A percentile compares a stretch with the other conserved stretches of the same genome.
Evolutionary conservation across 345 rosid genomes (phyloP).

Genomic region (Gynandropsis gynandra): DNA sequence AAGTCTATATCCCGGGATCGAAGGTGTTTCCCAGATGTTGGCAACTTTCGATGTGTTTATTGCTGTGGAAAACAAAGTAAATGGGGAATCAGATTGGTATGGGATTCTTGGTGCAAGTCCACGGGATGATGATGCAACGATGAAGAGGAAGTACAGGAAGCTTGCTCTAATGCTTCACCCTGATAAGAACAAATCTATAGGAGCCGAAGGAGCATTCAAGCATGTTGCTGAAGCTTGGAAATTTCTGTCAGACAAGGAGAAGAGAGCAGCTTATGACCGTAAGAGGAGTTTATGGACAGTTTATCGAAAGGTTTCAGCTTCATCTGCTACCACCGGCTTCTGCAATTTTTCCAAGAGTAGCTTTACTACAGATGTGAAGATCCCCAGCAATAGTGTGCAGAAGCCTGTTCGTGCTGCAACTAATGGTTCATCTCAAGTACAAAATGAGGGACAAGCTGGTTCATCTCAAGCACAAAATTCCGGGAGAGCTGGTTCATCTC

Average conservation of each 20-base stretch:
- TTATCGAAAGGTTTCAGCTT: constrained; percentile 35
- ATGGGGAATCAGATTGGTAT: constrained; percentile 51
- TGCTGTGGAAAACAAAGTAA: constrained; percentile 40
- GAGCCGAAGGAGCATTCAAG: constrained; percentile 72
- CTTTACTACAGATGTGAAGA: constrained; percentile 26
- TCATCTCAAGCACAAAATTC: constrained; percentile 9
- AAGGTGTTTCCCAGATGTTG: constrained; percentile 50
- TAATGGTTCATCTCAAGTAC: neutral
- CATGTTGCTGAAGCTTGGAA: constrained; percentile 62
- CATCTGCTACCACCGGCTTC: constrained; percentile 38
- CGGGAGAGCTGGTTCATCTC: constrained; percentile 10
- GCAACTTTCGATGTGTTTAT: constrained; percentile 44
- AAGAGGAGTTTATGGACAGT: constrained; percentile 30
- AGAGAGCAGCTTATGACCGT: constrained; percentile 51
- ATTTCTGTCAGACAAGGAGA: constrained; percentile 55
- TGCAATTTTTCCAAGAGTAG: constrained; percentile 32
- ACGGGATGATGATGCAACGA: constrained; percentile 42
- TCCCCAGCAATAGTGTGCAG: constrained; percentile 25
- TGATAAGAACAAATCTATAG: constrained; percentile 53
- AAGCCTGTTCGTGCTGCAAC: constrained; percentile 16
- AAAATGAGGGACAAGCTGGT: constrained; percentile 7
- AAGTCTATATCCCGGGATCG: constrained; percentile 48
- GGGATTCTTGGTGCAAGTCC: constrained; percentile 47
- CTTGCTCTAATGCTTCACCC: constrained; percentile 64
- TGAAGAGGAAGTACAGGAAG: constrained; percentile 57